Conservation (phyloP, 1,284 basidiomycete species). For the Papiliotrema nemorosa region DNA sequence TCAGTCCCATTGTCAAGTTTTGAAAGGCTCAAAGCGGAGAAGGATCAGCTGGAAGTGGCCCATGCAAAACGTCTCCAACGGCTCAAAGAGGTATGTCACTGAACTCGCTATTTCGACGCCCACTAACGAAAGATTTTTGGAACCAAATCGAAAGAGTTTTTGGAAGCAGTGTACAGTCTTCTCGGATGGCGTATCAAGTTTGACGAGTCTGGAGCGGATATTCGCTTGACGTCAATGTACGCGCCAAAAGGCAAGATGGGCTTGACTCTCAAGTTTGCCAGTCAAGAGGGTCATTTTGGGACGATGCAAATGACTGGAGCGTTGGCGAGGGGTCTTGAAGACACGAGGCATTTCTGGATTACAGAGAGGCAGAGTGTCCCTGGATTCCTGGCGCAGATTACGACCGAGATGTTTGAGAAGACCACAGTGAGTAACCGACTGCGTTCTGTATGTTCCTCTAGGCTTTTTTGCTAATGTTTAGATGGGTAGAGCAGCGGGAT, state of each 20-base stretch:
- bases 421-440: conserved; percentile 37
- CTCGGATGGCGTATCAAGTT: conserved; percentile 58
- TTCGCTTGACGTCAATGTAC: conserved; percentile 56
- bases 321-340: conserved; percentile 48
- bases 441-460: no score
- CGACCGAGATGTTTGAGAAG: conserved; percentile 53
- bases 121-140: conserved; percentile 52
- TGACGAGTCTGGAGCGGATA: conserved; percentile 54
- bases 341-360: conserved; percentile 54
- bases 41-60: conserved; percentile 48
- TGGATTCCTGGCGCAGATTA: conserved; percentile 54
- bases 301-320: conserved; percentile 52
- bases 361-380: conserved; percentile 53
- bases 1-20: conserved; percentile 52
- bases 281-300: conserved; percentile 52
- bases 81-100: conserved; percentile 50
- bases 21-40: conserved; percentile 49
- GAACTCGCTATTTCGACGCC: no score
- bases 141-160: conserved; percentile 55
- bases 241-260: conserved; percentile 53
- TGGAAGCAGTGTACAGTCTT: conserved; percentile 55
- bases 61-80: conserved; percentile 53
- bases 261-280: conserved; percentile 50
- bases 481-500: conserved; percentile 44
- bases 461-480: conserved; percentile 4